Conservation (phyloP, 306 rosid species). For the Boehmeria nivea region DNA sequence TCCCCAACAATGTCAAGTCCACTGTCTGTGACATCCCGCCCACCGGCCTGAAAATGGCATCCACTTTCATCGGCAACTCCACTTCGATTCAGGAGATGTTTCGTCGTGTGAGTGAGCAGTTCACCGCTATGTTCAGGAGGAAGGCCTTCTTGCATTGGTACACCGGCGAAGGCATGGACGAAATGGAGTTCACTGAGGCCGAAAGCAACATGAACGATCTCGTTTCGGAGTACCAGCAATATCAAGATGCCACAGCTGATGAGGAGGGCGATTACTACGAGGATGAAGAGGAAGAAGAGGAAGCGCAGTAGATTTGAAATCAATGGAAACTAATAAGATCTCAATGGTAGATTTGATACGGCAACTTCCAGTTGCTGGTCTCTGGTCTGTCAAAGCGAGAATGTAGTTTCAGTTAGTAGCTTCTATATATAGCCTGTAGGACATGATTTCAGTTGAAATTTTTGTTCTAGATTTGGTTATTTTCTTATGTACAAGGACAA, state of each 20-base stretch:
- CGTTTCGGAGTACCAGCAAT: constrained; percentile 72
- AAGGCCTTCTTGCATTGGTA: constrained; percentile 78
- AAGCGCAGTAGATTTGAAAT: constrained; percentile 25
- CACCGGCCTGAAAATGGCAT: constrained; percentile 69
- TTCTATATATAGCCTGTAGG: too few species aligned
- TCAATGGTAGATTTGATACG: too few species aligned
- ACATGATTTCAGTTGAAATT: too few species aligned
- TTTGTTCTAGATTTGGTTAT: too few species aligned
- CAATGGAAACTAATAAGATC: too few species aligned
- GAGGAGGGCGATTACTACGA: constrained; percentile 66
- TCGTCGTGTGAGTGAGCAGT: constrained; percentile 63
- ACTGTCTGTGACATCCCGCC: constrained; percentile 80
- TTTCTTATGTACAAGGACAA: too few species aligned
- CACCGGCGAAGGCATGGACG: constrained; percentile 74
- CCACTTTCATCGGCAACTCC: constrained; percentile 67
- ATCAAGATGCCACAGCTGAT: constrained; percentile 77
- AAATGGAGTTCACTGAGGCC: constrained; percentile 72
- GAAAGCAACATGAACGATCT: constrained; percentile 77
- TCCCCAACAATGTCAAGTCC: constrained; percentile 72
- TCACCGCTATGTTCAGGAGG: constrained; percentile 72
- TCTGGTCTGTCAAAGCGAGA: too few species aligned
- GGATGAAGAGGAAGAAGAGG: constrained; percentile 26
- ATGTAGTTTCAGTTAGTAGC: too few species aligned
- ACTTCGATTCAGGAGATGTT: constrained; percentile 71
- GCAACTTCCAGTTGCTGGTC: too few species aligned